Evolutionary conservation across 2,329 filamentous ascomycete species (phyloP), one percentile per base, ranked within the genome.

Genomic region (Paraphaeosphaeria minitans): DNA sequence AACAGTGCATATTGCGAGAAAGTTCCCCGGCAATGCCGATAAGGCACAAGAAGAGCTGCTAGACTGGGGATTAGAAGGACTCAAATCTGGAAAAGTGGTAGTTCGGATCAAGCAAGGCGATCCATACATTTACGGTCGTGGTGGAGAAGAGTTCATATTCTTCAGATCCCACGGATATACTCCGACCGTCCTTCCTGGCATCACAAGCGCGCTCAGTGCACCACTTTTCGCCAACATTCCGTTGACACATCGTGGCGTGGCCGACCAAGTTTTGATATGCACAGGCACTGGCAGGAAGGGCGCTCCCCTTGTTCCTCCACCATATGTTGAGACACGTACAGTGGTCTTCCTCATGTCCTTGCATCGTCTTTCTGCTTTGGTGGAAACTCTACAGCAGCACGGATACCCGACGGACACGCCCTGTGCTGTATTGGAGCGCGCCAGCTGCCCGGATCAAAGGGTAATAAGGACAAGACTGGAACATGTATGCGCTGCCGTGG

Each of bases 11-110:
- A 99, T 99, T 68, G 94, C 95, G 4, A 90, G 93, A 71, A 99
- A 99, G 76, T 99, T 99, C 78, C 95, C 95, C 0, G 95, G 95
- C 22, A 98, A 99, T 77, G 95, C 95, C 42, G 95, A 99, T 68
- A 87, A 87, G 46, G 95, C 95, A 0, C 95, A 99, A 75, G 88
- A 93, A 71, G 95, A 99, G 77, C 87, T 99, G 4, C 85, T 96
- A 2, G 84, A 88, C 54, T 84, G 92, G 67, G 95, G 92, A 0
- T 82, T 97, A 2, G 85, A 86, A 2, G 92, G 87, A 2, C 68
- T 90, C 21, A 79, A 82, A 49, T 80, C 83, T 21, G 95, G 95
- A 13, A 87, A 91, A 74, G 90, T 87, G 1, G 95, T 99, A 0
- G 83, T 99, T 35, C 86, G 95, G 3, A 82, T 99, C 46, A 99